phyloP scores from a whole-genome alignment of 2,329 filamentous ascomycete genomes.

The Orbilia quercus region DNA sequence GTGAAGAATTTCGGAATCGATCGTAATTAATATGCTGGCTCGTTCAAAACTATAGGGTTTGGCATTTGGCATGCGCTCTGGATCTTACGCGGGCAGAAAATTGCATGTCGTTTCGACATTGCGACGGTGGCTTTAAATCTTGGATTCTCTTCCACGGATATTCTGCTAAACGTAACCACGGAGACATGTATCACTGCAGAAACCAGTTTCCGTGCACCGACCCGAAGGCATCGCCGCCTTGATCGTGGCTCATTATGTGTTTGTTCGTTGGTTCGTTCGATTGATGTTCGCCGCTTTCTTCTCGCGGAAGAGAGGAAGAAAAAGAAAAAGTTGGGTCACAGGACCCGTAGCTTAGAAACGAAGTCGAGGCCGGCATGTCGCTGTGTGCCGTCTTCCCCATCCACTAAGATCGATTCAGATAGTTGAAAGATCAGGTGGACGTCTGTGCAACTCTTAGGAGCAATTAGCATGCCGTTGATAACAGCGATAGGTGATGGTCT shows the following conservation, averaged over 20 bases:
- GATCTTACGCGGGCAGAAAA: conserved; percentile 18
- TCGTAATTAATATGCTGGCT: background rate
- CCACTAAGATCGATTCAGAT: conserved; percentile 26
- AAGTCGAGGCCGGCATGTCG: conserved; percentile 18
- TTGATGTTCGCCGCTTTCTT: conserved; percentile 14
- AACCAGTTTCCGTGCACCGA: conserved; percentile 14
- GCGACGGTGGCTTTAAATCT: conserved; percentile 31
- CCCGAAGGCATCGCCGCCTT: conserved; percentile 33
- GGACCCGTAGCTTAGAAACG: conserved; percentile 23
- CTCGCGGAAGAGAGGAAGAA: conserved; percentile 15
- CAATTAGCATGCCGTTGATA: background rate
- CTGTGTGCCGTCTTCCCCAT: conserved; percentile 26
- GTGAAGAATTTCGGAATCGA: background rate
- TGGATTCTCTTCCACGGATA: conserved; percentile 23
- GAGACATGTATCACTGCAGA: conserved; percentile 34
- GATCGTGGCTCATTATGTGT: conserved; percentile 10
- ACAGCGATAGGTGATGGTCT: conserved; percentile 2
- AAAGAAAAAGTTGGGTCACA: conserved; percentile 47
- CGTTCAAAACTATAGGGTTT: conserved; percentile 16
- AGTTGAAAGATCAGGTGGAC: conserved; percentile 33
- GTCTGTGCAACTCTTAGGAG: conserved; percentile 14
- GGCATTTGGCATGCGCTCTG: conserved; percentile 16
- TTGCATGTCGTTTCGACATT: conserved; percentile 41
- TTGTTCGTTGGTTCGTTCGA: background rate
- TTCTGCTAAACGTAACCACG: conserved; percentile 39